phyloP scores from a whole-genome alignment of 768 basidiomycete species.

The Cantharellus anzutake region DNA sequence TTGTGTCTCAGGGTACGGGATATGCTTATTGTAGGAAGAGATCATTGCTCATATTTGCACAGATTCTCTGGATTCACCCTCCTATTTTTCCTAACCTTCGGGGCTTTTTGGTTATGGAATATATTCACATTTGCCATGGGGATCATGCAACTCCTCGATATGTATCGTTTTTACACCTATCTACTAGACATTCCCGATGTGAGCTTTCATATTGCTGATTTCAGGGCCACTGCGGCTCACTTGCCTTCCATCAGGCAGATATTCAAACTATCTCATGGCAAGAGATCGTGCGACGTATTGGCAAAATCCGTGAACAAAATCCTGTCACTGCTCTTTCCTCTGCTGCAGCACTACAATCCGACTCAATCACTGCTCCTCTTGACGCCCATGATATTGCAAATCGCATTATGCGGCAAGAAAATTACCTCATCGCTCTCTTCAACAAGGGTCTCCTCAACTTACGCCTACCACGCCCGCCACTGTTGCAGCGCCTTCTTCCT shows the following conservation, averaged over 20 bases:
- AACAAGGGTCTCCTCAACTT: conserved; percentile 92
- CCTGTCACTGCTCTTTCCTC: conserved; percentile 69
- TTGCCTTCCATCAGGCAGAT: conserved; percentile 42
- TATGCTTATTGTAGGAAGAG: background rate
- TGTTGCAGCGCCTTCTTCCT: conserved; percentile 31
- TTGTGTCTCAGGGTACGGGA: conserved; percentile 44
- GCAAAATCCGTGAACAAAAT: conserved; percentile 78
- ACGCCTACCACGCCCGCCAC: conserved; percentile 52
- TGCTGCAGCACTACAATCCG: conserved; percentile 20
- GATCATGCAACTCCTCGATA: conserved; percentile 64
- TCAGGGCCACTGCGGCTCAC: background rate
- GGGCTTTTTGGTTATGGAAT: conserved; percentile 80
- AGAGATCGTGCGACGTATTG: conserved; percentile 79
- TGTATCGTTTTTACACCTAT: conserved; percentile 93
- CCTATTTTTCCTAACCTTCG: conserved; percentile 68
- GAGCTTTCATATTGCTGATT: conserved; percentile 13
- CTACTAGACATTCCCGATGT: conserved; percentile 91
- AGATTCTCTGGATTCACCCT: conserved; percentile 75
- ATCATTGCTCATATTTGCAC: conserved; percentile 1
- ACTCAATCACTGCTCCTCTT: conserved; percentile 59
- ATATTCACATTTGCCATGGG: conserved; percentile 59
- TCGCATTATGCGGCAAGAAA: conserved; percentile 94
- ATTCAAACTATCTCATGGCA: conserved; percentile 97
- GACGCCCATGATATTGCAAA: conserved; percentile 98
- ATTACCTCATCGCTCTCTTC: conserved; percentile 93